Evolutionary conservation across 371 early-diverging fungal genomes (phyloP), one percentile per base, ranked within the genome.

Genomic region (Dipsacomyces acuminosporus): DNA sequence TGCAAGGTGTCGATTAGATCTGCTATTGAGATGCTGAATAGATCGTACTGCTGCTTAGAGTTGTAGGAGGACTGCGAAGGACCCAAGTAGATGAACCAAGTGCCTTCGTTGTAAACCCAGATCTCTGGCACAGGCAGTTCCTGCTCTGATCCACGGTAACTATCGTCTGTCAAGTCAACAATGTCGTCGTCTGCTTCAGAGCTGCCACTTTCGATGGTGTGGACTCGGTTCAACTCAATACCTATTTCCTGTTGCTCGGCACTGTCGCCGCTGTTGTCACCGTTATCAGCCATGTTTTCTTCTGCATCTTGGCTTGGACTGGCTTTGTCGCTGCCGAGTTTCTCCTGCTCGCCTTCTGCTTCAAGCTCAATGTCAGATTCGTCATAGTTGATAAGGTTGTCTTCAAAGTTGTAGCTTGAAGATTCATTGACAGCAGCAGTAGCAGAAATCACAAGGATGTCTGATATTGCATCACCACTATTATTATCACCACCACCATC

Each of bases 51-150:
- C 42, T 52, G 40, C 15, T 61, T 54, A 4, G 21, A n/a, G 15
- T 25, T 44, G 36, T 49, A 67, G 25, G 62, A 53, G 19, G 24
- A 35, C 48, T 67, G 67, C 18, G 34, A 45, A 1, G 58, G 61
- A n/a, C 67, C 67, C 49, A 67, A 23, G 23, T 61, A 67, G 23
- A 57, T 40, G 58, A 67, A 45, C 67, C 67, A 67, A 38, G 61
- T 51, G 53, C 47, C 54, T 13, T 65, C 66, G 54, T 54, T 45
- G 26, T 35, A 45, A 26, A 67, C 62, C 67, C 67, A 67, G 6
- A 50, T 49, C 51, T 61, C 67, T 1, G 67, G 62, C 0, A 56
- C 59, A 8, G 4, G 34, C 34, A 3, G 14, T 2, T 14, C 21
- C 40, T 36, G 21, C 18, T 51, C 41, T n/a, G 38, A 38, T 13